A percentile compares a stretch with the other conserved stretches of the same genome.
Conservation (phyloP, 148 eudicot species). For the Cornus controversa region DNA sequence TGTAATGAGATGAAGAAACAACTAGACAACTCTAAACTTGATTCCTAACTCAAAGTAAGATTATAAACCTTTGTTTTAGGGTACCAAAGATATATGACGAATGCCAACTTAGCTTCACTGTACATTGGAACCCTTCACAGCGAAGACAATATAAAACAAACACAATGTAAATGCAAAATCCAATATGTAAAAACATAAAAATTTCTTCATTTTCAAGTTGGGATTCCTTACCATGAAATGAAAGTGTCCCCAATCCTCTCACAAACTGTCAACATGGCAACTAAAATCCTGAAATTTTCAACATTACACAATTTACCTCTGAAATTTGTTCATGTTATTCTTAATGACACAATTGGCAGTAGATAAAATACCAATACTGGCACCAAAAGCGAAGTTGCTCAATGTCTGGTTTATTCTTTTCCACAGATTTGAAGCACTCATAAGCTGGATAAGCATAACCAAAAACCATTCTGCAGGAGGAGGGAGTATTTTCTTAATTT, state of each 20-base stretch:
- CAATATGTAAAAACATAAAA: constrained; percentile 4
- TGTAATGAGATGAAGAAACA: constrained; percentile 5
- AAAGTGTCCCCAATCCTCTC: constrained; percentile 87
- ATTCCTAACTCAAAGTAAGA: constrained; percentile 7
- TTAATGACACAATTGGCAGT: background rate
- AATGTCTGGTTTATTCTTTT: constrained; percentile 84
- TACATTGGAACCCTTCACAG: constrained; percentile 92
- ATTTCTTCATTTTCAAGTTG: background rate
- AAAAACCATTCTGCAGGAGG: constrained; percentile 64
- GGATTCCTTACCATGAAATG: constrained; percentile 70
- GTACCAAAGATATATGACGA: constrained; percentile 82
- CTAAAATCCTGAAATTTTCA: constrained; percentile 68
- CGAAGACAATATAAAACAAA: constrained; percentile 9
- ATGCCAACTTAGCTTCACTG: constrained; percentile 92
- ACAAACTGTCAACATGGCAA: constrained; percentile 71
- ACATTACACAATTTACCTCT: background rate
- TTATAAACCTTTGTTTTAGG: constrained; percentile 76
- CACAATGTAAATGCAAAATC: constrained; percentile 7
- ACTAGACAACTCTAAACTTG: constrained; percentile 4
- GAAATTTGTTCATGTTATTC: background rate
- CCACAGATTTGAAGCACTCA: constrained; percentile 84
- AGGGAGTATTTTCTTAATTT: constrained; percentile 3
- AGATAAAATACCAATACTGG: constrained; percentile 71
- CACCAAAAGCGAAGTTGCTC: constrained; percentile 96
- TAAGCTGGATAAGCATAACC: constrained; percentile 98